Conservation (phyloP, 2,329 filamentous ascomycete species). For the Pseudocercospora vitis region DNA sequence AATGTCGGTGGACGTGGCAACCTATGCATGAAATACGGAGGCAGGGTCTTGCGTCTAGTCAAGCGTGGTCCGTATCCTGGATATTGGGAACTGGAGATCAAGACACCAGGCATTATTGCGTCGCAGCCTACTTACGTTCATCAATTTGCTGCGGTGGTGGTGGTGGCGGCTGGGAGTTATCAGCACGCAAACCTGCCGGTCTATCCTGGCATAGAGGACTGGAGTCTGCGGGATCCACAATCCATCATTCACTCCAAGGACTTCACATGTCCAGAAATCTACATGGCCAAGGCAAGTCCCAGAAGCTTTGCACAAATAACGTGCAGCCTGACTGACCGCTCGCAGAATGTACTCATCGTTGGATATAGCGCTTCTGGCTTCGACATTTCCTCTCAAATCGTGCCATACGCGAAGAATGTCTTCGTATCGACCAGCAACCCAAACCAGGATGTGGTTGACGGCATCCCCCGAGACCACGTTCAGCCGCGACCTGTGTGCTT, state of each 20-base stretch:
- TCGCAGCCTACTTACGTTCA: too few relatives aligned
- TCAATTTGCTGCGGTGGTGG: conserved; percentile 13
- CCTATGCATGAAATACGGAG: too few relatives aligned
- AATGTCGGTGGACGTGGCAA: too few relatives aligned
- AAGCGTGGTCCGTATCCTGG: too few relatives aligned
- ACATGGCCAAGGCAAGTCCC: conserved; percentile 10
- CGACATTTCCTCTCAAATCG: conserved; percentile 18
- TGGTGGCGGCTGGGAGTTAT: conserved; percentile 16
- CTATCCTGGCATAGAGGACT: conserved; percentile 1
- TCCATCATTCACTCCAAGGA: conserved; percentile 7
- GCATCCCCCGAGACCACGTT: not conserved
- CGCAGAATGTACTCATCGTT: conserved; percentile 19
- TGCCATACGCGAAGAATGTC: not conserved
- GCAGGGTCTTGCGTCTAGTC: too few relatives aligned
- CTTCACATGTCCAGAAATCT: not conserved
- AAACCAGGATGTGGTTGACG: not conserved
- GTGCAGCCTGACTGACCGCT: not conserved
- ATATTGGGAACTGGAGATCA: too few relatives aligned
- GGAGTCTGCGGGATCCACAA: not conserved
- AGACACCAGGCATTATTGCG: too few relatives aligned
- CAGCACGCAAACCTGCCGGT: conserved; percentile 9
- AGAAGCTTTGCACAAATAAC: not conserved
- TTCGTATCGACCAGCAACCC: conserved; percentile 9
- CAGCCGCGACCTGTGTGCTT: conserved; percentile 1
- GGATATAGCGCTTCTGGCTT: conserved; percentile 18